phyloP scores from a whole-genome alignment of 2,329 filamentous ascomycete genomes.

The Lecanicillium sp. region DNA sequence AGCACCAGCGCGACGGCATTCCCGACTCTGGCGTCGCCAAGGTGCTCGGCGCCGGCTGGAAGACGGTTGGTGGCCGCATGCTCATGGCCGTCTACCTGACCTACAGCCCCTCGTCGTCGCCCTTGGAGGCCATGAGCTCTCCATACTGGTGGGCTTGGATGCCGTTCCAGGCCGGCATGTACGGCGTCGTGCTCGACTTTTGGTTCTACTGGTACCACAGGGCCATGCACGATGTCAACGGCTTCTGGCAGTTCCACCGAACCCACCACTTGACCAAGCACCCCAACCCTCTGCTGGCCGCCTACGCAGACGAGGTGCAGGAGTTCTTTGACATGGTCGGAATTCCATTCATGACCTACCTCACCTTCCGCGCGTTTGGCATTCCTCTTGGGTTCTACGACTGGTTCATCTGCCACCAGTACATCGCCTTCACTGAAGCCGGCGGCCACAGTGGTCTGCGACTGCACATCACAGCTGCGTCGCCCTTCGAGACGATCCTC shows the following conservation, averaged over 20 bases:
- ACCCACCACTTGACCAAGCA: constrained; percentile 39
- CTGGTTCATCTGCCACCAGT: constrained; percentile 40
- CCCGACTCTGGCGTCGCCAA: constrained; percentile 31
- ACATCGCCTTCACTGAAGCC: constrained; percentile 33
- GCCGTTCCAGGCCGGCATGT: constrained; percentile 31
- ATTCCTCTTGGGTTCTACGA: constrained; percentile 39
- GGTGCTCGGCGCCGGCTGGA: constrained; percentile 26
- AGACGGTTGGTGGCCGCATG: constrained; percentile 26
- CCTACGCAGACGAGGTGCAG: constrained; percentile 35
- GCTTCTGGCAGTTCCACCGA: constrained; percentile 36
- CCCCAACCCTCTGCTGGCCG: constrained; percentile 33
- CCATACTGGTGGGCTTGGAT: constrained; percentile 25
- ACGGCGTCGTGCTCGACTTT: constrained; percentile 32
- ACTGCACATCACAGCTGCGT: constrained; percentile 27
- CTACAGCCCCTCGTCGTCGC: constrained; percentile 23
- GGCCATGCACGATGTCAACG: constrained; percentile 32
- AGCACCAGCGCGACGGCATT: constrained; percentile 35
- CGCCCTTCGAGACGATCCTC: constrained; percentile 27
- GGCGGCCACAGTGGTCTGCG: constrained; percentile 32
- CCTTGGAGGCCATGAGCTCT: constrained; percentile 20
- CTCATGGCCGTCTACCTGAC: constrained; percentile 27
- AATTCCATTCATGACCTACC: constrained; percentile 32
- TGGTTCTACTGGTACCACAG: constrained; percentile 37
- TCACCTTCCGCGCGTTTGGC: constrained; percentile 25
- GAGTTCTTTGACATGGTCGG: constrained; percentile 35